phyloP scores from a whole-genome alignment of 768 basidiomycete genomes.

The Boletus huronensis region DNA sequence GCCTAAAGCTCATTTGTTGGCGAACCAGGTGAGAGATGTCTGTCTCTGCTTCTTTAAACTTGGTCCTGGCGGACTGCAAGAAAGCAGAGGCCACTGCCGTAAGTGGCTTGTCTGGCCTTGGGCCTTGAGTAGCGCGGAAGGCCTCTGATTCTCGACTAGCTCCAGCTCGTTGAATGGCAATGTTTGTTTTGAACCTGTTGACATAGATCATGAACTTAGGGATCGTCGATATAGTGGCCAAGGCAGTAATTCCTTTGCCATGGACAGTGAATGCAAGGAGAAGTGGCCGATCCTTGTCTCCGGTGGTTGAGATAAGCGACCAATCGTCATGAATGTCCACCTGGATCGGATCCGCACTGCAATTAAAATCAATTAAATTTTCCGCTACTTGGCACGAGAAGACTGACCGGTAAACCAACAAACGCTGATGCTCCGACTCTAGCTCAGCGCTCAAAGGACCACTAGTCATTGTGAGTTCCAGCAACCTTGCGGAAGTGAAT shows the following conservation, averaged over 20 bases:
- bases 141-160: constrained; percentile 77
- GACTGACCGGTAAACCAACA: constrained; percentile 72
- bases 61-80: constrained; percentile 67
- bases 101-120: constrained; percentile 75
- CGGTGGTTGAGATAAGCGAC: constrained; percentile 47
- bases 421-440: constrained; percentile 72
- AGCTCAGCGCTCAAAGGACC: constrained; percentile 63
- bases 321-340: constrained; percentile 81
- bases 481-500: constrained; percentile 46
- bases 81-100: constrained; percentile 86
- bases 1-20: constrained; percentile 71
- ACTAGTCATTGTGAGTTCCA: constrained; percentile 73
- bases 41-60: constrained; percentile 65
- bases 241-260: constrained; percentile 63
- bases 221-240: constrained; percentile 70
- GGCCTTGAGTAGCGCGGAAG: constrained; percentile 67
- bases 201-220: constrained; percentile 72
- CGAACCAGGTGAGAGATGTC: constrained; percentile 58
- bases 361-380: constrained; percentile 2
- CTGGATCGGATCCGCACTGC: constrained; percentile 73
- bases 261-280: constrained; percentile 72
- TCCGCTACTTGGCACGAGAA: neutral
- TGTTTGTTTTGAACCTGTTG: constrained; percentile 69
- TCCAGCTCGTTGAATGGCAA: constrained; percentile 69
- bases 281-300: constrained; percentile 48